Conservation (phyloP, 768 basidiomycete genomes). For the Favolaschia claudopus region DNA sequence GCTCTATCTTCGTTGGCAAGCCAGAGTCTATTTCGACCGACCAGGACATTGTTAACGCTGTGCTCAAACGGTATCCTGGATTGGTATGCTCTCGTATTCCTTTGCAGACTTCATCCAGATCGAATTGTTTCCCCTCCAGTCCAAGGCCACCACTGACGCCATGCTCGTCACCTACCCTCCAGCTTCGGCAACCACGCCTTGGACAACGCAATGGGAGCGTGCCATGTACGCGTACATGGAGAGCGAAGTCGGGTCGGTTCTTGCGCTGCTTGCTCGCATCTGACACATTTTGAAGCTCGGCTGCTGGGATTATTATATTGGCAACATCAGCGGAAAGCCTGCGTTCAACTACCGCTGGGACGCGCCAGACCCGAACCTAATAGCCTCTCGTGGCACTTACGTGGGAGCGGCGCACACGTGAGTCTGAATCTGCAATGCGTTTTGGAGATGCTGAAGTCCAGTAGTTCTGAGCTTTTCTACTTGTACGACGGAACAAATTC, state of each 20-base stretch:
- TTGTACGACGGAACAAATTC: constrained; percentile 32
- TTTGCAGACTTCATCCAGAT: too few relatives aligned
- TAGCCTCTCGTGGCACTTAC: constrained; percentile 21
- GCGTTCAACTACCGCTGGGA: constrained; percentile 33
- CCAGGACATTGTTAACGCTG: constrained; percentile 11
- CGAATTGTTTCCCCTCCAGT: not conserved
- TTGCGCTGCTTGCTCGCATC: not conserved
- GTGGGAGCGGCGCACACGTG: constrained; percentile 30
- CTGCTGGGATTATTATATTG: constrained; percentile 30
- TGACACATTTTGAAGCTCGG: constrained; percentile 1
- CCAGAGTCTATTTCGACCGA: constrained; percentile 19
- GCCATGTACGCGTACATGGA: constrained; percentile 32
- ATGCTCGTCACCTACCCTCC: constrained; percentile 27
- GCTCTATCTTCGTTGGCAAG: constrained; percentile 27
- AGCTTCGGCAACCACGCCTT: constrained; percentile 21
- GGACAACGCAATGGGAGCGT: constrained; percentile 31
- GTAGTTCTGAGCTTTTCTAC: constrained; percentile 28
- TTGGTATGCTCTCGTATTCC: constrained; percentile 1
- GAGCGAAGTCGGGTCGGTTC: constrained; percentile 17
- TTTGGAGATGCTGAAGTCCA: not conserved
- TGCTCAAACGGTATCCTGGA: constrained; percentile 23
- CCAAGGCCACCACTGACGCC: constrained; percentile 1
- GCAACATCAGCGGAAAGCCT: constrained; percentile 27
- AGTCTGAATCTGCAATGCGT: not conserved
- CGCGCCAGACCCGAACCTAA: constrained; percentile 26